A percentile compares a stretch with the other conserved stretches of the same genome.
These are phyloP conservation scores for Colletotrichum truncatum DNA, from an alignment of 2,329 filamentous ascomycete species.

Conservation along the genomic window DNA sequence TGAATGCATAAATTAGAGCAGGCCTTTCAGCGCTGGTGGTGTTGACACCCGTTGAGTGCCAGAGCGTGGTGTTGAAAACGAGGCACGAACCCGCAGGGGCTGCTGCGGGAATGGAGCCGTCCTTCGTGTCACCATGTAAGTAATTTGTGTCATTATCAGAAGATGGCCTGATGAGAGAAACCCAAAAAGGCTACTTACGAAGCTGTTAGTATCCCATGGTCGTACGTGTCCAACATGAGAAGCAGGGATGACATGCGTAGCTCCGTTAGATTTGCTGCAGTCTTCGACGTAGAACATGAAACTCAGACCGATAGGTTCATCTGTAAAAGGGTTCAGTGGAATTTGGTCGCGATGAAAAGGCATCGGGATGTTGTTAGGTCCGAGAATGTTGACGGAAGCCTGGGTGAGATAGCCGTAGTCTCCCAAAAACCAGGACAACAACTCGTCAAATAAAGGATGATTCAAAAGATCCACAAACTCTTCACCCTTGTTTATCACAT, in stretches of 20 bases:
- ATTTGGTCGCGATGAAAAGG: neutral
- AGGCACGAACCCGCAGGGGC: neutral
- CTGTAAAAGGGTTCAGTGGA: neutral
- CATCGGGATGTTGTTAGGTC: neutral
- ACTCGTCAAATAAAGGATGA: neutral
- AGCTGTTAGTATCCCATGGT: neutral
- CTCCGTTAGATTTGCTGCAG: neutral
- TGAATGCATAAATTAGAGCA: neutral
- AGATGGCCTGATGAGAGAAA: neutral
- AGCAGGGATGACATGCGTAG: neutral
- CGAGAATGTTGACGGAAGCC: neutral
- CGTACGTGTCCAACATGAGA: neutral
- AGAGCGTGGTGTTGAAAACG: neutral
- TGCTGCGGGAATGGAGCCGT: neutral
- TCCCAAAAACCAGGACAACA: neutral
- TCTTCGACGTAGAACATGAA: slow-evolving; percentile 1
- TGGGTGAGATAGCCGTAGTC: neutral
- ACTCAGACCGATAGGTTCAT: neutral
- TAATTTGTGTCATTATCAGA: neutral
- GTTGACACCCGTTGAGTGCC: neutral
- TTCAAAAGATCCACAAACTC: neutral
- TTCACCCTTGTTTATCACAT: neutral
- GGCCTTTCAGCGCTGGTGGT: neutral
- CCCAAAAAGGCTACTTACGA: neutral
- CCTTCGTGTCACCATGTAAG: neutral